A percentile compares a stretch with the other conserved stretches of the same genome.
These are phyloP conservation scores for Alternaria infectoria DNA, from an alignment of 2,329 filamentous ascomycete genomes.

Conservation along the genomic window DNA sequence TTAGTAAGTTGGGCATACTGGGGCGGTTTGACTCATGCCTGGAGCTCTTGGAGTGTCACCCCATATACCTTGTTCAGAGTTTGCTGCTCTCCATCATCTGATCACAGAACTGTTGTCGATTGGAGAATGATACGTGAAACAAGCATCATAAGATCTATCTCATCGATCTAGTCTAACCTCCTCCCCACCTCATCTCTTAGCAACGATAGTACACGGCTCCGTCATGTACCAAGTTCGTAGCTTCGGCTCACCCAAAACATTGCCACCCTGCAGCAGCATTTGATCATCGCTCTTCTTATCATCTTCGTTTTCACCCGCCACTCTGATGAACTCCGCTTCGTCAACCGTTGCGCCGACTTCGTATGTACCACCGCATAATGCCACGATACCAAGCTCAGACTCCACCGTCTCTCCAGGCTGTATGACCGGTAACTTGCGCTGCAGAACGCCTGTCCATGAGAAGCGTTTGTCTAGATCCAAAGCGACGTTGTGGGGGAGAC, in stretches of 20 bases:
- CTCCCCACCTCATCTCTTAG: constrained; percentile 21
- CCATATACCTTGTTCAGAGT: neutral
- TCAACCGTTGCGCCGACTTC: constrained; percentile 82
- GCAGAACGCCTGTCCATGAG: constrained; percentile 83
- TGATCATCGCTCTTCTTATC: constrained; percentile 30
- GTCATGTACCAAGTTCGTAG: constrained; percentile 54
- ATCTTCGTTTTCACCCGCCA: constrained; percentile 20
- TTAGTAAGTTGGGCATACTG: neutral
- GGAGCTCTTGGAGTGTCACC: too few species aligned
- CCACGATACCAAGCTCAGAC: constrained; percentile 72
- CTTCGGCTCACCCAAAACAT: constrained; percentile 44
- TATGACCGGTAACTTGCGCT: constrained; percentile 72
- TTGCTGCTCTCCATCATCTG: neutral
- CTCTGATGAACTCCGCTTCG: constrained; percentile 67
- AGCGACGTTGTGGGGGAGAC: constrained; percentile 73
- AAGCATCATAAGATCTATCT: neutral
- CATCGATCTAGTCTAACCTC: neutral
- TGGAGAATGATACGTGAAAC: neutral
- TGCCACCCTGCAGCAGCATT: constrained; percentile 30
- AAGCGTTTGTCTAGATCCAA: constrained; percentile 84
- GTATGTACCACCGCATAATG: constrained; percentile 80
- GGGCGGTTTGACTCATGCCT: neutral
- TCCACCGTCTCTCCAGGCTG: constrained; percentile 64
- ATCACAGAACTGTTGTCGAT: neutral
- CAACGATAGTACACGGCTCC: constrained; percentile 54